A percentile compares a stretch with the other conserved stretches of the same genome.
Conservation (phyloP, 2,329 filamentous ascomycete genomes). For the Microsporum audouinii region DNA sequence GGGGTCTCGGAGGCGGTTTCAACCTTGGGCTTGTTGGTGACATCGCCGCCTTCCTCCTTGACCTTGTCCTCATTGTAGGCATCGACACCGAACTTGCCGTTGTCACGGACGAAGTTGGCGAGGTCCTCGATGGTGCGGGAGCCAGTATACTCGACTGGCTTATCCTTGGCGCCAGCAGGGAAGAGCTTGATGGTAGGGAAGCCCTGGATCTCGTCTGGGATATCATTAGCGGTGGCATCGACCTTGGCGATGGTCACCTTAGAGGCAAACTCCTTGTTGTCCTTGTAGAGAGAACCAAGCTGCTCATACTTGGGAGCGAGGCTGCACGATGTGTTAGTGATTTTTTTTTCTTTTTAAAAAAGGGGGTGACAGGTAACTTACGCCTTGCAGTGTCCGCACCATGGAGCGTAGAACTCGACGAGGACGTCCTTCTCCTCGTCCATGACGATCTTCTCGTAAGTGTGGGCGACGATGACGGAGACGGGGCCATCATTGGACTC, state of each 20-base stretch:
- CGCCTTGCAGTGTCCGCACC: slow-evolving; percentile 61
- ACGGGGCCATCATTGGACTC: slow-evolving; percentile 87
- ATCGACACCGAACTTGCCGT: slow-evolving; percentile 76
- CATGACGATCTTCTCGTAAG: slow-evolving; percentile 81
- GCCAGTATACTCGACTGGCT: slow-evolving; percentile 76
- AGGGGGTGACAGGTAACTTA: slow-evolving; percentile 25
- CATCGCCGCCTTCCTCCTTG: slow-evolving; percentile 34
- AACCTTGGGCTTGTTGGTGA: slow-evolving; percentile 15
- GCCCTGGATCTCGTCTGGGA: slow-evolving; percentile 89
- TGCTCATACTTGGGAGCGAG: slow-evolving; percentile 58
- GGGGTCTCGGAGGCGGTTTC: slow-evolving; percentile 8
- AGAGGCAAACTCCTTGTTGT: slow-evolving; percentile 38
- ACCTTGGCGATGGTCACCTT: slow-evolving; percentile 73
- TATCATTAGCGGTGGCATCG: slow-evolving; percentile 90
- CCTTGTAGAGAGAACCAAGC: slow-evolving; percentile 46
- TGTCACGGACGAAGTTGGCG: slow-evolving; percentile 84
- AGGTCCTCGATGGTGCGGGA: slow-evolving; percentile 85
- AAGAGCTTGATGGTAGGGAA: slow-evolving; percentile 99
- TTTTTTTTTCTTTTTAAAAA: neutral
- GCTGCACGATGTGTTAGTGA: slow-evolving; percentile 20
- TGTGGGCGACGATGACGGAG: slow-evolving; percentile 80
- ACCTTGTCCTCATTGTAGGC: slow-evolving; percentile 50
- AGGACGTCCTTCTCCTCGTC: slow-evolving; percentile 95
- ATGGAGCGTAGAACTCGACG: slow-evolving; percentile 94
- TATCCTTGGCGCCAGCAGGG: slow-evolving; percentile 76